Conservation (phyloP, 164 flowering plant species). For the Liquidambar formosana region DNA sequence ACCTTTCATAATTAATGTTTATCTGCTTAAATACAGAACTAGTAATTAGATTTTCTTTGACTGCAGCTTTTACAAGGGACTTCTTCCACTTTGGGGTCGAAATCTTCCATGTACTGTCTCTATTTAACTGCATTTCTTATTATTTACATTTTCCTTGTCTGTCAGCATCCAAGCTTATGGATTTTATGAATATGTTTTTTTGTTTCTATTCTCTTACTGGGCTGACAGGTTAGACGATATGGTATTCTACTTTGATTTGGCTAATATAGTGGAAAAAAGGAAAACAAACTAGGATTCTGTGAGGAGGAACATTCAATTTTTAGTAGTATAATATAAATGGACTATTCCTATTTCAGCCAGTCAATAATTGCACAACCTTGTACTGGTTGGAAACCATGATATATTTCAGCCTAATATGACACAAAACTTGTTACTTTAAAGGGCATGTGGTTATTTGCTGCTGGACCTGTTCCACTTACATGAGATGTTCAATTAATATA, state of each 20-base stretch:
- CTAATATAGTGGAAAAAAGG: too few relatives aligned
- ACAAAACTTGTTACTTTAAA: too few relatives aligned
- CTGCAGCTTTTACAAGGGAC: conserved; percentile 84
- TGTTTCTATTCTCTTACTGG: neutral
- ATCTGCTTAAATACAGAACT: neutral
- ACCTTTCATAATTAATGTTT: neutral
- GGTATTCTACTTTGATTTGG: neutral
- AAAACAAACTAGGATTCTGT: neutral
- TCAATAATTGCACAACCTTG: neutral
- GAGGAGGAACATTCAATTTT: neutral
- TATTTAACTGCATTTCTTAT: conserved; percentile 2
- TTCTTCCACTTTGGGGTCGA: conserved; percentile 86
- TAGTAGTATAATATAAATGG: neutral
- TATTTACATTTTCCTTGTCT: neutral
- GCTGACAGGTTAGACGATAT: neutral
- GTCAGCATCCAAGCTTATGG: neutral
- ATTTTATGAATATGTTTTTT: neutral
- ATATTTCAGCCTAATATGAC: too few relatives aligned
- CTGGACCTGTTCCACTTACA: too few relatives aligned
- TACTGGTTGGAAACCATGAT: neutral
- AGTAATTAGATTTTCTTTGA: conserved; percentile 1
- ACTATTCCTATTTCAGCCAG: neutral
- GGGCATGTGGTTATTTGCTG: too few relatives aligned
- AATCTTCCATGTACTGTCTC: conserved; percentile 29
- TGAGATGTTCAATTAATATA: too few relatives aligned